phyloP scores from a whole-genome alignment of 2,329 filamentous ascomycete species.

The Aspergillus chevalieri region DNA sequence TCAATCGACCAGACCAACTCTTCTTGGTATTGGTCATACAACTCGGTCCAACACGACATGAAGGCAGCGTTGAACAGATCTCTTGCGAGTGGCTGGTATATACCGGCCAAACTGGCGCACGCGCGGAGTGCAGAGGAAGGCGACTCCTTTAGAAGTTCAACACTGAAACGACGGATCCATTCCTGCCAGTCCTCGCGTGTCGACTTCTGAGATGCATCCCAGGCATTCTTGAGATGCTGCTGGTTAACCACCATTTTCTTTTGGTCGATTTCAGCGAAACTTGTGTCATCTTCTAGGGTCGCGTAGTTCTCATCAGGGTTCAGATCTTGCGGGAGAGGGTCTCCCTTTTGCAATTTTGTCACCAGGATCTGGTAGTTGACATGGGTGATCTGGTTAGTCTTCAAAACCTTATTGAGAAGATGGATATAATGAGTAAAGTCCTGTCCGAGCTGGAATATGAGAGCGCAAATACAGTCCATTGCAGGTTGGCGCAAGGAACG shows the following conservation, averaged over 20 bases:
- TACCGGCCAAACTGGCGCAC: conserved; percentile 82
- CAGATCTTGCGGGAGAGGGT: conserved; percentile 88
- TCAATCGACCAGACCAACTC: conserved; percentile 95
- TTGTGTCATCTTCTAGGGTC: conserved; percentile 70
- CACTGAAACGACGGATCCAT: conserved; percentile 95
- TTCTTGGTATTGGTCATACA: conserved; percentile 95
- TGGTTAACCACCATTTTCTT: conserved; percentile 98
- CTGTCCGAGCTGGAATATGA: conserved; percentile 92
- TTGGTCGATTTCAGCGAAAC: conserved; percentile 73
- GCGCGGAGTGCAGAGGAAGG: conserved; percentile 92
- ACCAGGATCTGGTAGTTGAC: conserved; percentile 89
- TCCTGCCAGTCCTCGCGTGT: conserved; percentile 99
- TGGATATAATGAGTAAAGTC: conserved; percentile 94
- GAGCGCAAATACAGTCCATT: conserved; percentile 85
- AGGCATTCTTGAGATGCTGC: conserved; percentile 91
- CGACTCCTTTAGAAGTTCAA: conserved; percentile 88
- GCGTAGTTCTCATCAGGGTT: conserved; percentile 78
- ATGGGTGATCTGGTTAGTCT: conserved; percentile 74
- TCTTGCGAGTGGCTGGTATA: conserved; percentile 83
- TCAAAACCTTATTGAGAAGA: conserved; percentile 81
- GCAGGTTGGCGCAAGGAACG: conserved; percentile 70
- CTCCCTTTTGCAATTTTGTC: conserved; percentile 87
- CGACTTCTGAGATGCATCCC: conserved; percentile 94
- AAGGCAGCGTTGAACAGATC: conserved; percentile 98
- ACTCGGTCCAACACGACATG: conserved; percentile 95